Evolutionary conservation across 768 basidiomycete genomes (phyloP), one percentile per base, ranked within the genome.

Genomic region (Calocybe indica): DNA sequence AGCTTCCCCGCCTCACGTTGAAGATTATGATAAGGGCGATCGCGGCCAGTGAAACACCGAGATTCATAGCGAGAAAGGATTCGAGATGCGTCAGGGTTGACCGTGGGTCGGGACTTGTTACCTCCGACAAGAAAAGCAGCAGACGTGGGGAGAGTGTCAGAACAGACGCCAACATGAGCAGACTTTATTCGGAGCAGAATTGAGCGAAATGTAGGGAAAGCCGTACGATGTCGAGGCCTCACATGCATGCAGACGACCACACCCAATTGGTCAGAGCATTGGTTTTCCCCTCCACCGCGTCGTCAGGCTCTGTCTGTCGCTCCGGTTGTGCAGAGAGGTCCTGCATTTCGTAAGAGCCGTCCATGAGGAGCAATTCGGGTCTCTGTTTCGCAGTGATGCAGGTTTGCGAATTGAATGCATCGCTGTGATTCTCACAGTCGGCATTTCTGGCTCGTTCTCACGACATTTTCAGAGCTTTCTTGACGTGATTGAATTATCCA

Each of bases 121-220:
- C 63, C 47, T 76, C 74, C 9, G 85, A 72, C 45, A 87, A 65
- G 61, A 89, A 88, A 43, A 88, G 74, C 31, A 89, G 67, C 42
- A 89, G 59, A 29, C 79, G 75, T 46, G 88, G 87, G 51, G 73
- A 84, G 31, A 78, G 56, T 3, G 76, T 58, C 41, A 80, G 64
- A 54, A 59, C 58, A 43, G 52, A 34, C 11, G 62, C 55, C 33
- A 55, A 40, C 13, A 57, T 13, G 14, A 60, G 44, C 32, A 62
- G 47, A 40, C 64, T 64, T 37, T n/a, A 7, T 22, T 14, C 7
- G 41, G 40, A 40, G 15, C 13, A 31, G 40, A 46, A 59, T 61
- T 48, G 53, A 52, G 38, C 50, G 22, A 4, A 22, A 22, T 39
- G 8, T 12, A 37, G 37, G 37, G 37, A 37, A 14, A 37, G 38